phyloP scores from a whole-genome alignment of 805 yeast genomes.

The Hanseniaspora meyeri region DNA sequence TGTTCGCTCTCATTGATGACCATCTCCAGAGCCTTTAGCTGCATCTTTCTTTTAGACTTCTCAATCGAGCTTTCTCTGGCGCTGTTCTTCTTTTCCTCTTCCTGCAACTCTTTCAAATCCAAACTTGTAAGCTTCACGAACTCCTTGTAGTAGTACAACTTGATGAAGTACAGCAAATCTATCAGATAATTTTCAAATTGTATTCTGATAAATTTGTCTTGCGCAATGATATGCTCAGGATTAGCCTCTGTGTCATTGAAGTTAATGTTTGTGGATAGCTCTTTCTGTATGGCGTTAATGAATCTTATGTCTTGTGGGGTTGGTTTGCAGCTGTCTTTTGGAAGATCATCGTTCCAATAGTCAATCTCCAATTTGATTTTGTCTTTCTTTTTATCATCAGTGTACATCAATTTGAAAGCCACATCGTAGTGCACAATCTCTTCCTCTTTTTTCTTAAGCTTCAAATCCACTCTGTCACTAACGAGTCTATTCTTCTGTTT shows the following conservation, averaged over 20 bases:
- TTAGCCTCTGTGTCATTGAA: neutral
- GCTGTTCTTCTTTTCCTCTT: neutral
- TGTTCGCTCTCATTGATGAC: conserved; percentile 7
- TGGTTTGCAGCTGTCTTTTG: neutral
- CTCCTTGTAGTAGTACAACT: conserved; percentile 8
- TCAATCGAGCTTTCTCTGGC: conserved; percentile 4
- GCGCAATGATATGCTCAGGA: neutral
- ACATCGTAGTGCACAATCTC: conserved; percentile 8
- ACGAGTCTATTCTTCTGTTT: neutral
- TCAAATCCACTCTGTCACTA: neutral
- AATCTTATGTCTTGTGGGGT: conserved; percentile 9
- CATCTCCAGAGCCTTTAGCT: conserved; percentile 3
- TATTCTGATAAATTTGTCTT: conserved; percentile 8
- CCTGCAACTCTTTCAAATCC: conserved; percentile 4
- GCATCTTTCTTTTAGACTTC: conserved; percentile 3
- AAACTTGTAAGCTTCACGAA: conserved; percentile 6
- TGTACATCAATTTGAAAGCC: neutral
- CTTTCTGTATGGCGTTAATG: neutral
- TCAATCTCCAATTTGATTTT: conserved; percentile 5
- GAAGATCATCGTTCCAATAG: neutral
- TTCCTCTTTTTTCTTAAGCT: neutral
- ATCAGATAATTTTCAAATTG: conserved; percentile 10
- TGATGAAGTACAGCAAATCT: conserved; percentile 5
- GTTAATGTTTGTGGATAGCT: neutral
- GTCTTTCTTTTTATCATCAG: neutral